Base-by-base conservation (phyloP, 306 rosid species). In the Vicia sativa region DNA sequence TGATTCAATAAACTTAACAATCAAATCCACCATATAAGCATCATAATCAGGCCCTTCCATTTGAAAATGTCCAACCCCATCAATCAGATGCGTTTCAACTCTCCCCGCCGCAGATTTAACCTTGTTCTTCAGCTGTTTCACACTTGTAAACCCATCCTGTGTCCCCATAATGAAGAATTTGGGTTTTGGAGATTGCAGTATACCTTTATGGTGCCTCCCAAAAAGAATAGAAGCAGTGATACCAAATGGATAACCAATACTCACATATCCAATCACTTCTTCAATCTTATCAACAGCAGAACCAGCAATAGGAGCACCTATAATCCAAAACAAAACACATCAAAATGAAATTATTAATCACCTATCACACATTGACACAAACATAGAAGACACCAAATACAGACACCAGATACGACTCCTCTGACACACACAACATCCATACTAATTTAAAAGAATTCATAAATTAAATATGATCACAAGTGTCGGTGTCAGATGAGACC, bases 201-300 rank as follows among this genome's bases (percentile, higher is more conserved):
- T 74, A 72, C 88, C 88, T 67, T 82, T 88, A 75, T 90, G 86
- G 81, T 90, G 99, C 65, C 99, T 55, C 65, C 99, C 96, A 13
- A 95, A 95, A 26, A 95, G 96, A 70, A 95, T 81, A 0, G 99
- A 88, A 53, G 95, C 97, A 42, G 77, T 55, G 72, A 88, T 66
- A 72, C 99, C 99, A n/a, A 95, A 95, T 38, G 99, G 99, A 74
- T 90, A 95, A 9, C 99, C 99, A 53, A 95, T 80, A 76, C 97
- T 81, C 26, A 88, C 86, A 80, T 95, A 88, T n/a, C 87, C 99
- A 46, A 95, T 86, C 8, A 85, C 97, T 53, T 87, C 78, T 35
- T 88, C 88, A 10, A 90, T 75, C 81, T 87, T 83, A 84, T 88
- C 92, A 52, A 87, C 92, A 1, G 99, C 87, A 29, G 96, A 88